These are phyloP conservation scores for Aspergillus olivimuriae DNA, from an alignment of 495 filamentous ascomycete genomes.

Conservation along the genomic window DNA sequence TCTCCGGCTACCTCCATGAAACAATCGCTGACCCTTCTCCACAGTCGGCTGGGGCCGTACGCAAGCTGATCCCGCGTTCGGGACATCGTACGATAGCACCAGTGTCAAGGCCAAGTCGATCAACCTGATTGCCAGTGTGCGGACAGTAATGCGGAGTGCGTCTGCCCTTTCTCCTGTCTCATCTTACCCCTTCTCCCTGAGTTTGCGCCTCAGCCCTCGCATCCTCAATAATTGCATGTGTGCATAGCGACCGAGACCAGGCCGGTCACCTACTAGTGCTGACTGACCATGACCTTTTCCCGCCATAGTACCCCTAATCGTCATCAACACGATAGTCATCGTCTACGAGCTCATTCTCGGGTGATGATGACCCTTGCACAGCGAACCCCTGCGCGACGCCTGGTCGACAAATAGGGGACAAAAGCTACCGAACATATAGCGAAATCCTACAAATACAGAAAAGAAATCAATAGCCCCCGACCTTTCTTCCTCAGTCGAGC, in stretches of 20 bases:
- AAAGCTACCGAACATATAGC: no score
- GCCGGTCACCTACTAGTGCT: background rate
- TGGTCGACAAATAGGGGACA: no score
- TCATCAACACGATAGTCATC: conserved; percentile 85
- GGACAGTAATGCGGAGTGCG: conserved; percentile 93
- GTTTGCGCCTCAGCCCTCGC: background rate
- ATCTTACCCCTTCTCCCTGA: background rate
- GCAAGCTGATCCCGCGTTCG: conserved; percentile 66
- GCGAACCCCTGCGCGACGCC: no score
- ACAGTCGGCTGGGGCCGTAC: conserved; percentile 74
- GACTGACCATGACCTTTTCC: background rate
- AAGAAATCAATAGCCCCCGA: no score
- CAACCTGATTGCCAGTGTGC: conserved; percentile 82
- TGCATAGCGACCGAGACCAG: conserved; percentile 7
- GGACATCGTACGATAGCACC: conserved; percentile 58
- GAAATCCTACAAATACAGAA: no score
- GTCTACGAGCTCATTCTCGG: conserved; percentile 84
- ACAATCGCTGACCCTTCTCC: no score
- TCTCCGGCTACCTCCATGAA: background rate
- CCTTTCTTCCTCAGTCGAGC: no score
- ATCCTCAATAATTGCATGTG: background rate
- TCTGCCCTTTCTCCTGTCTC: conserved; percentile 13
- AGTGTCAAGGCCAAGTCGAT: conserved; percentile 84
- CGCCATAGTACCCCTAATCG: conserved; percentile 79
- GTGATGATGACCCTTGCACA: no score